A percentile compares a stretch with the other conserved stretches of the same genome.
phyloP scores from a whole-genome alignment of 2,329 filamentous ascomycete genomes.

The Pseudocercospora pini-densiflorae region DNA sequence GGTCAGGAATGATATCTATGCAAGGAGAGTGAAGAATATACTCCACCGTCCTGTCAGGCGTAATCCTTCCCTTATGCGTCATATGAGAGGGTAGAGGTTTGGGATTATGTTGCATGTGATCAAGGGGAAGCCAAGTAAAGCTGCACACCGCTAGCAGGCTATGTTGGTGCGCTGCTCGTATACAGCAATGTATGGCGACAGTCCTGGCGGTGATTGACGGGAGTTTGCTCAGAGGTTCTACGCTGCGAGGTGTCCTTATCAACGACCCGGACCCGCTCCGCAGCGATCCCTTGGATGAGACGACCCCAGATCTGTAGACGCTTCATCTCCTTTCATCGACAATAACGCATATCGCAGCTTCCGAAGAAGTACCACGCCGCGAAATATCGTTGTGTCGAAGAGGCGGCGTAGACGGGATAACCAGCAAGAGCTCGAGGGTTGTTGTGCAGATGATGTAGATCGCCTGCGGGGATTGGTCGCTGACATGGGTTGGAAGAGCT shows the following conservation, averaged over 20 bases:
- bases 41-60: not conserved
- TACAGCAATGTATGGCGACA: slow-evolving; percentile 1
- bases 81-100: not conserved
- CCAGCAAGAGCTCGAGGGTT: slow-evolving; percentile 5
- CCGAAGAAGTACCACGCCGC: not conserved
- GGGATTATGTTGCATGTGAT: slow-evolving; percentile 5
- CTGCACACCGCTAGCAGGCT: not conserved
- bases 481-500: not conserved
- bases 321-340: not conserved
- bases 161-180: not conserved
- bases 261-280: not conserved
- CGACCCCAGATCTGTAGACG: not conserved
- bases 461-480: not conserved
- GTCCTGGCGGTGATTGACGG: not conserved
- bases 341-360: not conserved
- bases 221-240: not conserved
- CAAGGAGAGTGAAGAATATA: slow-evolving; percentile 2
- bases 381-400: not conserved
- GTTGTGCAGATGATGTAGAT: slow-evolving; percentile 5
- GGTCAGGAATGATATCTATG: not conserved
- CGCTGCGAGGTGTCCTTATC: slow-evolving; percentile 1
- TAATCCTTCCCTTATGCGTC: not conserved
- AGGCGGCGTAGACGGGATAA: not conserved
- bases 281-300: not conserved
- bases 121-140: not conserved